Evolutionary conservation across 139 green algal genomes (phyloP), one percentile per base, ranked within the genome.

Genomic region (Deuterostichococcus epilithicus): DNA sequence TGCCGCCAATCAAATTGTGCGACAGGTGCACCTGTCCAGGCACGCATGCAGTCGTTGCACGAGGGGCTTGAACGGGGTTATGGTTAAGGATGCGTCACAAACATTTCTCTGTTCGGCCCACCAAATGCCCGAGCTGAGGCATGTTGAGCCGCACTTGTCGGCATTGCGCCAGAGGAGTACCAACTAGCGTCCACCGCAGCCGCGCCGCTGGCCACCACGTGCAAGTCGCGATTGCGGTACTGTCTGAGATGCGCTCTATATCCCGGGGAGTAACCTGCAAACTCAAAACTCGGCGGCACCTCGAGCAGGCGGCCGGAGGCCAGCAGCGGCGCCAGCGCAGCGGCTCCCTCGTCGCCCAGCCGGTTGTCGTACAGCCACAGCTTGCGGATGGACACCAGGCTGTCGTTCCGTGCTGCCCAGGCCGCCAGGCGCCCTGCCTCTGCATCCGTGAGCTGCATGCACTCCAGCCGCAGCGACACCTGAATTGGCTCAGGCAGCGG

Each of bases 331-430:
- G 89, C 83, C 37, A 89, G 73, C 18, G 81, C 74, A n/a, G 47
- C 77, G 0, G 86, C 90, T 2, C 88, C 90, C 1, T 30, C 76
- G 60, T 95, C 89, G 0, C 81, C 78, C 20, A 94, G 73, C 23
- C 75, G 32, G 78, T 94, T 94, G 78, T 93, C 84, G 75, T 93
- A 95, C 33, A 95, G 85, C 91, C 91, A 93, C 73, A 93, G 84
- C 83, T 92, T 93, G 45, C 71, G 59, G 1, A 91, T 35, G 0
- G 44, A 74, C 3, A 81, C 59, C 5, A 34, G 2, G 30, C n/a
- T 34, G 42, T 8, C 45, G 28, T 20, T 8, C 13, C 2, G 37
- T 15, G 10, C 23, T 25, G 59, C 72, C 87, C 87, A 91, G 63
- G 76, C 76, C 3, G 78, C 69, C 33, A 91, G 36, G 72, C 83